A percentile compares a stretch with the other conserved stretches of the same genome.
phyloP scores from a whole-genome alignment of 2,329 filamentous ascomycete genomes.

The Colletotrichum salicis region DNA sequence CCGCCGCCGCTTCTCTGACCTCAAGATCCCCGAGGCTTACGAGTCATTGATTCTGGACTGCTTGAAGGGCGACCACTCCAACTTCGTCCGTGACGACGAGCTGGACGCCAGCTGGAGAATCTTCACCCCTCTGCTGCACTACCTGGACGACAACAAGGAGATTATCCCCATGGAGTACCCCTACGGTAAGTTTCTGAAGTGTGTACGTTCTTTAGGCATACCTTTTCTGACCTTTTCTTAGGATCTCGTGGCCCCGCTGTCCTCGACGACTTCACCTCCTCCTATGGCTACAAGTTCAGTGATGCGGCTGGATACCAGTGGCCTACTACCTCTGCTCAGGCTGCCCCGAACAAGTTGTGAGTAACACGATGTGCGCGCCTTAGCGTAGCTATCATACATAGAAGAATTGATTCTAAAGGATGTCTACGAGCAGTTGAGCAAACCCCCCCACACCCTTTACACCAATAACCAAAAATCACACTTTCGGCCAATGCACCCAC shows the following conservation, averaged over 20 bases:
- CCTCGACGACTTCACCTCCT: conserved; percentile 96
- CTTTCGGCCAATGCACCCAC: conserved; percentile 19
- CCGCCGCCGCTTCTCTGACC: conserved; percentile 95
- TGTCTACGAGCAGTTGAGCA: conserved; percentile 33
- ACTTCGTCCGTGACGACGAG: conserved; percentile 98
- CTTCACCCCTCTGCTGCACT: conserved; percentile 96
- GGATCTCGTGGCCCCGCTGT: conserved; percentile 96
- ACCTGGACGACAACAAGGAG: conserved; percentile 99
- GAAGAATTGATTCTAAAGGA: conserved; percentile 36
- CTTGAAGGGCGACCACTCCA: conserved; percentile 98
- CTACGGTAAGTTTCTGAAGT: conserved; percentile 76
- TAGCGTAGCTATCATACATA: conserved; percentile 33
- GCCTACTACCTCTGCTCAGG: conserved; percentile 78
- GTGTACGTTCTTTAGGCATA: background rate
- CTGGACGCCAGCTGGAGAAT: conserved; percentile 98
- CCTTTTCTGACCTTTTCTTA: conserved; percentile 52
- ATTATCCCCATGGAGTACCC: conserved; percentile 99
- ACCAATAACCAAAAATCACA: conserved; percentile 16
- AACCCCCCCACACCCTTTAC: background rate
- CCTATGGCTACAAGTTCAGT: conserved; percentile 98
- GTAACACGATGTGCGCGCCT: conserved; percentile 43
- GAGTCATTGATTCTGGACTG: conserved; percentile 97
- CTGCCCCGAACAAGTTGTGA: conserved; percentile 82
- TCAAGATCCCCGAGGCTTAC: conserved; percentile 99
- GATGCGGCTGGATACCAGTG: conserved; percentile 96